A percentile compares a stretch with the other conserved stretches of the same genome.
These are phyloP conservation scores for Kentomonas sorsogonicus DNA, from an alignment of 208 protist genomes.

Conservation along the genomic window DNA sequence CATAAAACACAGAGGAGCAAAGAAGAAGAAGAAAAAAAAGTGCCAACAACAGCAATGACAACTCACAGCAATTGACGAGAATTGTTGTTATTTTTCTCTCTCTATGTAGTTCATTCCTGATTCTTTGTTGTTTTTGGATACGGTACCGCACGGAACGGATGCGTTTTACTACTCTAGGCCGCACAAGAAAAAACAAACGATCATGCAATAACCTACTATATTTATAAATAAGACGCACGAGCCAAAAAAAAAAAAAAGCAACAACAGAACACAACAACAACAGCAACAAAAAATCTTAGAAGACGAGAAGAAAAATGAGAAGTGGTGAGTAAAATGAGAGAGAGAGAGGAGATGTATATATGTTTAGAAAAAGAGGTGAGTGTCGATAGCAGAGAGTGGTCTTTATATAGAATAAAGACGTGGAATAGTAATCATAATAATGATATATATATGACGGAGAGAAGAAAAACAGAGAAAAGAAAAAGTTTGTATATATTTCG, in stretches of 20 bases:
- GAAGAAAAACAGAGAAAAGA: constrained; percentile 4
- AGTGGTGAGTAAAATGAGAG: not conserved
- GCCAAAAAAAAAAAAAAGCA: constrained; percentile 17
- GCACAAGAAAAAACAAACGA: not conserved
- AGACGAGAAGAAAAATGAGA: constrained; percentile 2
- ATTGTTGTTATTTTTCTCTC: not conserved
- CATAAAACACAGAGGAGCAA: not conserved
- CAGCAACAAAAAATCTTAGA: not conserved
- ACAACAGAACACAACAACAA: constrained; percentile 6
- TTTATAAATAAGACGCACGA: not conserved
- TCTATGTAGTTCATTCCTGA: too few species aligned
- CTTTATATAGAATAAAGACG: too few species aligned
- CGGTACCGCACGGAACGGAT: too few species aligned
- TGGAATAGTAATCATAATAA: not conserved
- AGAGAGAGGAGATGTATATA: not conserved
- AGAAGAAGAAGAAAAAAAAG: not conserved
- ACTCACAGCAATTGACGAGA: not conserved
- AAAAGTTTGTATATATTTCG: not conserved
- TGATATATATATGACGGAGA: not conserved
- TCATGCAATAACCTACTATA: not conserved
- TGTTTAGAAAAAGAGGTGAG: not conserved
- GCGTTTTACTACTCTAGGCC: not conserved
- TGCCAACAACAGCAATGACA: constrained; percentile 2
- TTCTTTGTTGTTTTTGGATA: too few species aligned
- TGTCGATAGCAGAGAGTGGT: too few species aligned